Conservation (phyloP, 257 asterid species). For the Nicotiana sylvestris region DNA sequence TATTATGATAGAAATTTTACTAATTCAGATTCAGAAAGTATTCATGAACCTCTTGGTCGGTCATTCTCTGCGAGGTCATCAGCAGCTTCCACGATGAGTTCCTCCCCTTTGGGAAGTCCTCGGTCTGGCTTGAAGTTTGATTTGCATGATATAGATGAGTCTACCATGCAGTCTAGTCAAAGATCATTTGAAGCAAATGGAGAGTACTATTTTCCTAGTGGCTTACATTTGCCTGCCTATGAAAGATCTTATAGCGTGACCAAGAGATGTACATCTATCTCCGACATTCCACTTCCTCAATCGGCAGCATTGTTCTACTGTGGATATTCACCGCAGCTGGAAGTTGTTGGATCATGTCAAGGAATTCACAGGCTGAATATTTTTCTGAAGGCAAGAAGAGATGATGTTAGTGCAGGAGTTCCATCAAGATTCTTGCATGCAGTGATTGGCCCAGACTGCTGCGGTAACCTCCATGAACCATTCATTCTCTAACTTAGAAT, state of each 20-base stretch:
- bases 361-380: conserved; percentile 51
- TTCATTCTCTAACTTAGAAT: neutral
- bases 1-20: conserved; percentile 20
- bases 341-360: conserved; percentile 48
- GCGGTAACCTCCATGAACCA: conserved; percentile 36
- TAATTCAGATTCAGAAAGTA: conserved; percentile 43
- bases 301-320: conserved; percentile 67
- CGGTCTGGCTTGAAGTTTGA: conserved; percentile 28
- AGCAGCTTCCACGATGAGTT: conserved; percentile 30
- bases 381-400: conserved; percentile 55
- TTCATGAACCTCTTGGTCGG: conserved; percentile 48
- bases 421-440: conserved; percentile 81
- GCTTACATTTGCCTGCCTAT: conserved; percentile 17
- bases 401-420: conserved; percentile 57
- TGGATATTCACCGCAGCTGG: conserved; percentile 50
- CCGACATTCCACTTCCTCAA: conserved; percentile 58
- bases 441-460: conserved; percentile 55
- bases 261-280: conserved; percentile 29
- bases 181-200: conserved; percentile 28
- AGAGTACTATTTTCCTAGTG: conserved; percentile 23
- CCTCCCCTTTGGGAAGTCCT: conserved; percentile 34
- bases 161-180: conserved; percentile 22
- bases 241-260: conserved; percentile 38
- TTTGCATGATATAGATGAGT: conserved; percentile 21
- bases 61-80: conserved; percentile 62